phyloP scores from a whole-genome alignment of 495 filamentous ascomycete genomes.

The Podospora australis region DNA sequence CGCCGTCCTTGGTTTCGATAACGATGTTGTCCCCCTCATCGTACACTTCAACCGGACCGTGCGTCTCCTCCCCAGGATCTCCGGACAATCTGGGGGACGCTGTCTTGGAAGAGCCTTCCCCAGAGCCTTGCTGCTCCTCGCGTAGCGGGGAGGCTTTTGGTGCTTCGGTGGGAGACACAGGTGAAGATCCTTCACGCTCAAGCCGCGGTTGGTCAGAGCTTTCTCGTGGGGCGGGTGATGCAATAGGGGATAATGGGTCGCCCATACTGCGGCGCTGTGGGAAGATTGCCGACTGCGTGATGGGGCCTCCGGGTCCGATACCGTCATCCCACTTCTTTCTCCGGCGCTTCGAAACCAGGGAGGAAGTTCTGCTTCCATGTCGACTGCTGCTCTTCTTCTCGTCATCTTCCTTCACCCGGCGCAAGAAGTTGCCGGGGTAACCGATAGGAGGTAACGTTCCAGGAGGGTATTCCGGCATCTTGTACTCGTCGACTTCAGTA shows the following conservation, averaged over 20 bases:
- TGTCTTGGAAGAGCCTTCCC: background rate
- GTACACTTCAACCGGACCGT: slow-evolving; percentile 55
- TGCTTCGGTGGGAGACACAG: slow-evolving; percentile 20
- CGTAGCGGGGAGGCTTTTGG: background rate
- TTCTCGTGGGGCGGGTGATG: background rate
- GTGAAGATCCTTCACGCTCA: slow-evolving; percentile 13
- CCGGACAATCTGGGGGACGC: slow-evolving; percentile 22
- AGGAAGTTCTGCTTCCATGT: slow-evolving; percentile 51
- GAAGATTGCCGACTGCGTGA: slow-evolving; percentile 83
- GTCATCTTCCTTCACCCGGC: slow-evolving; percentile 75
- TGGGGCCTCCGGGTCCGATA: slow-evolving; percentile 77
- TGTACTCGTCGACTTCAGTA: slow-evolving; percentile 46
- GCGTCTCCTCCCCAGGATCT: slow-evolving; percentile 23
- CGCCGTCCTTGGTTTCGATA: slow-evolving; percentile 81
- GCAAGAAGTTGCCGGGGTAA: slow-evolving; percentile 72
- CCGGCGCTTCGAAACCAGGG: slow-evolving; percentile 53
- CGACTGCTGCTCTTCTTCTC: slow-evolving; percentile 30
- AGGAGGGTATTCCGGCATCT: slow-evolving; percentile 61
- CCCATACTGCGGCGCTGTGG: slow-evolving; percentile 53
- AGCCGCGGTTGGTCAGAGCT: slow-evolving; percentile 14
- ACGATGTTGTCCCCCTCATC: slow-evolving; percentile 79
- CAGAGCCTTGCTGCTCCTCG: slow-evolving; percentile 10
- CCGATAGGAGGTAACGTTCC: slow-evolving; percentile 73
- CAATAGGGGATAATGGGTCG: slow-evolving; percentile 23
- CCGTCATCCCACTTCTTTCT: slow-evolving; percentile 65